Percentiles rank a stretch among this genome's conserved stretches.
Conservation (phyloP, 2,329 filamentous ascomycete species). For the Claviceps monticola region DNA sequence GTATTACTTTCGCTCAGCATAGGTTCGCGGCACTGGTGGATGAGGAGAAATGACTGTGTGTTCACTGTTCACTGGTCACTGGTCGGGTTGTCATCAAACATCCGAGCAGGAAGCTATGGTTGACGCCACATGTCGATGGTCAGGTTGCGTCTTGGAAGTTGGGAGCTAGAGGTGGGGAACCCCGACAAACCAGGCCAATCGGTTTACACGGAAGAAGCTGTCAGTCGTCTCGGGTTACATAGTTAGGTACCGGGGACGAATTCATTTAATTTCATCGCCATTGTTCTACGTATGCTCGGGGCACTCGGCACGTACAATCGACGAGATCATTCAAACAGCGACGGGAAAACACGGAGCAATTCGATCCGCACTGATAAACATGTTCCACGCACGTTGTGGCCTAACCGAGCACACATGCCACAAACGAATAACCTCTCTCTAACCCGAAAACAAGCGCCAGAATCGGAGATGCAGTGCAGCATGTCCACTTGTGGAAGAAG, state of each 20-base stretch:
- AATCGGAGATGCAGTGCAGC: background rate
- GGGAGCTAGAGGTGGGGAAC: background rate
- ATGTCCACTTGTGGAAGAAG: background rate
- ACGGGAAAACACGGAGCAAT: no score
- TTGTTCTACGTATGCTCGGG: background rate
- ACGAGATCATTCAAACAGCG: no score
- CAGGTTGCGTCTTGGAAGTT: background rate
- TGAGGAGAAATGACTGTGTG: background rate
- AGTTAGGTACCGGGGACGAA: no score
- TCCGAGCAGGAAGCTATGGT: background rate
- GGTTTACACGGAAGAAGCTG: background rate
- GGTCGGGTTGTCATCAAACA: background rate
- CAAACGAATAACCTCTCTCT: background rate
- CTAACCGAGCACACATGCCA: no score
- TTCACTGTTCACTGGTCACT: background rate
- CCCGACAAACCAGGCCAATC: background rate
- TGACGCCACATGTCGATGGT: background rate
- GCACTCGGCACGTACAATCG: no score
- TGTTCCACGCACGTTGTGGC: no score
- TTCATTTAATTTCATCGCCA: background rate
- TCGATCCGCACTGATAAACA: no score
- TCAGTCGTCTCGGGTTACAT: no score
- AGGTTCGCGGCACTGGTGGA: background rate
- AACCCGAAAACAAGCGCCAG: background rate
- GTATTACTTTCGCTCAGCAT: background rate